Evolutionary conservation across 1,284 basidiomycete genomes (phyloP).

Genomic region (Cryptococcus sp.): DNA sequence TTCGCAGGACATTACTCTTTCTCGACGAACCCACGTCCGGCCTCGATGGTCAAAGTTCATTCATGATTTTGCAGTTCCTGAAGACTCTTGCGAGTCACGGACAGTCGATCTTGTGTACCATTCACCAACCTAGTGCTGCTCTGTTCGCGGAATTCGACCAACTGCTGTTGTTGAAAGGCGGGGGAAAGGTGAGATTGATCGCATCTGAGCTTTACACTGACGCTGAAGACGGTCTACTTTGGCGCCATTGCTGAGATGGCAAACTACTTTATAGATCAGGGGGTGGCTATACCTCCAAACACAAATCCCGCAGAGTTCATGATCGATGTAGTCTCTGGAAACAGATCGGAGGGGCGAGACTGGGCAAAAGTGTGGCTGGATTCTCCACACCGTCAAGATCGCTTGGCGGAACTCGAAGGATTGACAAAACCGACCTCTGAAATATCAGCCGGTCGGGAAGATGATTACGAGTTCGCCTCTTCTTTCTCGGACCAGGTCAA

Average conservation of each 20-base stretch:
- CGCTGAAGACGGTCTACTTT: constrained; percentile 25
- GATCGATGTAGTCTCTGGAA: constrained; percentile 30
- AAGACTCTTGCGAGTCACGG: constrained; percentile 68
- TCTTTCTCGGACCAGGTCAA: constrained; percentile 6
- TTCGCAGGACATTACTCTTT: constrained; percentile 43
- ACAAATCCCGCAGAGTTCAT: constrained; percentile 51
- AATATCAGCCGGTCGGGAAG: neutral
- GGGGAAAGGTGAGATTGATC: constrained; percentile 47
- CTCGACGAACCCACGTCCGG: constrained; percentile 48
- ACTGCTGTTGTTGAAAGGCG: constrained; percentile 46
- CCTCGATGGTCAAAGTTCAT: constrained; percentile 54
- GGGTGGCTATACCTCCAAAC: constrained; percentile 35
- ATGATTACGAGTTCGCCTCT: constrained; percentile 12
- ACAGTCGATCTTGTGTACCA: constrained; percentile 44
- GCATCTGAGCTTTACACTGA: neutral
- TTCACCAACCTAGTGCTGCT: constrained; percentile 23
- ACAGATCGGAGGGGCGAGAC: constrained; percentile 50
- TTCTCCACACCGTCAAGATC: constrained; percentile 39
- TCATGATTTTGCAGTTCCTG: constrained; percentile 53
- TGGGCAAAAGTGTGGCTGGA: constrained; percentile 67
- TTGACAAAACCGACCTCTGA: neutral
- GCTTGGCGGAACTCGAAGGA: constrained; percentile 46
- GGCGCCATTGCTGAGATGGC: constrained; percentile 49
- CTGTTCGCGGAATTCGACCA: constrained; percentile 48
- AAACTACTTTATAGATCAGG: constrained; percentile 49